Conservation (phyloP, 257 asterid species). For the Nicotiana obtusifolia region DNA sequence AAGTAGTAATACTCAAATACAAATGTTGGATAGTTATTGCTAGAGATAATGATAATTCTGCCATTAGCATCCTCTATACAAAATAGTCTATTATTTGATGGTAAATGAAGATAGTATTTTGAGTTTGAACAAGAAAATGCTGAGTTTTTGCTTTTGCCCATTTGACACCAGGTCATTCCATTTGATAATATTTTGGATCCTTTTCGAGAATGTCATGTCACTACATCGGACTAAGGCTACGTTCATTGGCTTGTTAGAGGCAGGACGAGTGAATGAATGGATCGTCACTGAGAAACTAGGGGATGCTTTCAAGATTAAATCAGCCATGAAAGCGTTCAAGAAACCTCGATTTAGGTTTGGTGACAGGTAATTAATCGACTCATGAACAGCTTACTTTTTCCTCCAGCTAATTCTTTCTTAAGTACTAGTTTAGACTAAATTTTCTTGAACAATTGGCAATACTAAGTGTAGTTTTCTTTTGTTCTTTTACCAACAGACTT, state of each 20-base stretch:
- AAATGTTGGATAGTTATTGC: no score
- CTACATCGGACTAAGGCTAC: constrained; percentile 65
- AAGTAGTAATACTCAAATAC: background rate
- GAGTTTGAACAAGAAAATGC: background rate
- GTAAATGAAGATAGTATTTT: background rate
- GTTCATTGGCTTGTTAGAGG: constrained; percentile 51
- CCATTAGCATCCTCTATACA: no score
- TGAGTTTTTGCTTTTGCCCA: background rate
- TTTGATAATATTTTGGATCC: constrained; percentile 64
- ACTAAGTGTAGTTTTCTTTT: no score
- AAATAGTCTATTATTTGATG: no score
- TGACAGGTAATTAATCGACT: constrained; percentile 31
- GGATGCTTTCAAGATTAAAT: constrained; percentile 41
- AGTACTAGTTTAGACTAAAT: no score
- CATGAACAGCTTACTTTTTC: background rate
- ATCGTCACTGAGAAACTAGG: constrained; percentile 78
- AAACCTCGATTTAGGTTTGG: constrained; percentile 28
- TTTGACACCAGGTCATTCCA: constrained; percentile 44
- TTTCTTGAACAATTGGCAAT: no score
- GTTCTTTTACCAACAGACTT: constrained; percentile 29
- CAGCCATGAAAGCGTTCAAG: constrained; percentile 17
- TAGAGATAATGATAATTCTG: no score
- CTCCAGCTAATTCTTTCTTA: background rate
- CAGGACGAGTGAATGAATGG: constrained; percentile 66
- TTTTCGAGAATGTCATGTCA: constrained; percentile 74